These are phyloP conservation scores for Saccharomycopsis vini DNA, from an alignment of 805 yeast species.

Conservation along the genomic window DNA sequence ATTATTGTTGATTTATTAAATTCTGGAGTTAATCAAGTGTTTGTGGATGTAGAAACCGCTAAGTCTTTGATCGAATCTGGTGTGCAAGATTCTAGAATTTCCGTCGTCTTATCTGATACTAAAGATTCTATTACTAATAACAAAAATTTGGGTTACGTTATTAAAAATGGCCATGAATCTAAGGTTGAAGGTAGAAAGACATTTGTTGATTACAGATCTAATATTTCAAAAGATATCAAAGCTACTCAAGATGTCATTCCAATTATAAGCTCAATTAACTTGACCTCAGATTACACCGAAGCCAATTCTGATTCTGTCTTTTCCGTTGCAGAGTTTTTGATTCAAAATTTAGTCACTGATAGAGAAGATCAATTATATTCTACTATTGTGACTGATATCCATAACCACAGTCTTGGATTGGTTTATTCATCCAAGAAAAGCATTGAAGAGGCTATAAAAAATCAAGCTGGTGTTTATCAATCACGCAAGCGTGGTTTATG, in stretches of 20 bases:
- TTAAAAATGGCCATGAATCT: constrained; percentile 13
- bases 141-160: constrained; percentile 15
- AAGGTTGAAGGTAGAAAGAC: not conserved
- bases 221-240: not conserved
- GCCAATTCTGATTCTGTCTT: not conserved
- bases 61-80: constrained; percentile 34
- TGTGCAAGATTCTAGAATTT: constrained; percentile 43
- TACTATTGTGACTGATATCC: constrained; percentile 65
- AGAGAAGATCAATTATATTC: constrained; percentile 80
- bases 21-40: constrained; percentile 45
- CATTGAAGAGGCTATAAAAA: constrained; percentile 69
- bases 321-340: constrained; percentile 36
- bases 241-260: constrained; percentile 1
- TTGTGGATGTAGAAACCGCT: constrained; percentile 29
- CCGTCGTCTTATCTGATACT: constrained; percentile 23
- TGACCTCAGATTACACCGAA: constrained; percentile 10
- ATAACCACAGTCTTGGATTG: constrained; percentile 72
- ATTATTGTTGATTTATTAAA: constrained; percentile 43
- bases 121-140: constrained; percentile 18
- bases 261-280: constrained; percentile 18
- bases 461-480: constrained; percentile 85
- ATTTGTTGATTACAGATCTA: constrained; percentile 6
- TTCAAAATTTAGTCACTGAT: constrained; percentile 59
- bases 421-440: constrained; percentile 86
- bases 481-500: constrained; percentile 85